Conservation (phyloP, 305 asterid genomes). For the Plantago lanceolata region DNA sequence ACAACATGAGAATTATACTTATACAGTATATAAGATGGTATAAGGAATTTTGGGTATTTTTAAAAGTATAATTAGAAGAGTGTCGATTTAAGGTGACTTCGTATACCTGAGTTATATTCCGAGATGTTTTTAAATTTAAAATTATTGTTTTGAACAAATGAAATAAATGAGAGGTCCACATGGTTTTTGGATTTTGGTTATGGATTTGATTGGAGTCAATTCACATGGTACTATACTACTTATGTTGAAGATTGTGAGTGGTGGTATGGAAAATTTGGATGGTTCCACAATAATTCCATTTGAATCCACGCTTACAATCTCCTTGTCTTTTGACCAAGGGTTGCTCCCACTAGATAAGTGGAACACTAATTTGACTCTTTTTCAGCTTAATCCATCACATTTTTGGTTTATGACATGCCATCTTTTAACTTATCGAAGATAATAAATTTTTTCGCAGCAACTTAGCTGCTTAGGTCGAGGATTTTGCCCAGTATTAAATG, state of each 20-base stretch:
- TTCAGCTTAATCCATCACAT: too few relatives aligned
- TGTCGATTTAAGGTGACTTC: too few relatives aligned
- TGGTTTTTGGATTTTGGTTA: conserved; percentile 25
- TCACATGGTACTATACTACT: conserved; percentile 20
- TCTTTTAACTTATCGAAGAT: too few relatives aligned
- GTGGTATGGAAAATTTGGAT: conserved; percentile 27
- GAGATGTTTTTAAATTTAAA: not conserved
- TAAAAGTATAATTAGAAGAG: too few relatives aligned
- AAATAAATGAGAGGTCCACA: conserved; percentile 23
- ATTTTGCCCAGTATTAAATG: too few relatives aligned
- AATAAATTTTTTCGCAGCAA: too few relatives aligned
- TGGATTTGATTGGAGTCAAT: conserved; percentile 30
- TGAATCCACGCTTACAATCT: conserved; percentile 4
- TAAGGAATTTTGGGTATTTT: too few relatives aligned
- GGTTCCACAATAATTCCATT: not conserved
- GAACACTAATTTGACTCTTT: too few relatives aligned
- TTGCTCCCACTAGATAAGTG: conserved; percentile 1
- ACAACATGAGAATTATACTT: too few relatives aligned
- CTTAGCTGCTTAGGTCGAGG: too few relatives aligned
- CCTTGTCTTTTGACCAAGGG: conserved; percentile 8
- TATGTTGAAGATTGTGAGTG: conserved; percentile 24
- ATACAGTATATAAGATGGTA: too few relatives aligned
- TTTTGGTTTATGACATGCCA: too few relatives aligned
- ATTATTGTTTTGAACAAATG: not conserved
- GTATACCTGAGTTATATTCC: not conserved